Conservation (phyloP, 2,329 filamentous ascomycete genomes). For the Penicillium sp. region DNA sequence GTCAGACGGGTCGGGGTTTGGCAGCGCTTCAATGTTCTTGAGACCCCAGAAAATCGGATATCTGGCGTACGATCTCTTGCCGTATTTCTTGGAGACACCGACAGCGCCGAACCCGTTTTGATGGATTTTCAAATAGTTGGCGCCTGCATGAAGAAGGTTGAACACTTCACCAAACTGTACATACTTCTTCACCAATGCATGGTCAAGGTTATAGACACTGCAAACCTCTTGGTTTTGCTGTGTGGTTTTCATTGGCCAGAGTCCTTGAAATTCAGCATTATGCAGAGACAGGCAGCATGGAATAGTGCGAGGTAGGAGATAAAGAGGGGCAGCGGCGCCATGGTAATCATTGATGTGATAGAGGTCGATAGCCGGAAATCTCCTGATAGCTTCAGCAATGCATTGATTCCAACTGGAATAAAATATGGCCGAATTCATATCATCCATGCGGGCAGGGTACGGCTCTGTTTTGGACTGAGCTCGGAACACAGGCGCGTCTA, state of each 20-base stretch:
- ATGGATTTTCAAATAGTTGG: slow-evolving; percentile 65
- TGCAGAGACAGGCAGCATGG: slow-evolving; percentile 65
- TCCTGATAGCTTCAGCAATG: slow-evolving; percentile 62
- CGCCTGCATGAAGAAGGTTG: slow-evolving; percentile 66
- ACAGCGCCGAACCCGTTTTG: slow-evolving; percentile 68
- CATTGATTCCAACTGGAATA: slow-evolving; percentile 72
- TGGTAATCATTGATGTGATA: slow-evolving; percentile 70
- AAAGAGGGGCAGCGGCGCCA: slow-evolving; percentile 62
- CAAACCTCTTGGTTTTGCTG: slow-evolving; percentile 64
- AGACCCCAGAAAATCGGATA: slow-evolving; percentile 71
- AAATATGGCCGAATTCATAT: slow-evolving; percentile 66
- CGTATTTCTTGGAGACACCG: slow-evolving; percentile 68
- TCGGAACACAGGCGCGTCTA: slow-evolving; percentile 67
- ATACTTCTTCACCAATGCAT: slow-evolving; percentile 59
- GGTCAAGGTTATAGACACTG: slow-evolving; percentile 62
- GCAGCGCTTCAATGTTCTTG: slow-evolving; percentile 61
- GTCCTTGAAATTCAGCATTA: slow-evolving; percentile 68
- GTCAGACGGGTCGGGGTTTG: slow-evolving; percentile 66
- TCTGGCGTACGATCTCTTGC: slow-evolving; percentile 64
- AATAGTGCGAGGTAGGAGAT: slow-evolving; percentile 61
- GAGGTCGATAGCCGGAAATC: slow-evolving; percentile 60
- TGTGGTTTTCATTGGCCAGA: slow-evolving; percentile 66
- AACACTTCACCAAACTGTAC: slow-evolving; percentile 69
- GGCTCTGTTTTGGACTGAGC: slow-evolving; percentile 64
- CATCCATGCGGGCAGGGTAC: slow-evolving; percentile 69